Percentiles rank a stretch among this genome's conserved stretches.
phyloP scores from a whole-genome alignment of 129 eudicot genomes.

The Logfia minima region DNA sequence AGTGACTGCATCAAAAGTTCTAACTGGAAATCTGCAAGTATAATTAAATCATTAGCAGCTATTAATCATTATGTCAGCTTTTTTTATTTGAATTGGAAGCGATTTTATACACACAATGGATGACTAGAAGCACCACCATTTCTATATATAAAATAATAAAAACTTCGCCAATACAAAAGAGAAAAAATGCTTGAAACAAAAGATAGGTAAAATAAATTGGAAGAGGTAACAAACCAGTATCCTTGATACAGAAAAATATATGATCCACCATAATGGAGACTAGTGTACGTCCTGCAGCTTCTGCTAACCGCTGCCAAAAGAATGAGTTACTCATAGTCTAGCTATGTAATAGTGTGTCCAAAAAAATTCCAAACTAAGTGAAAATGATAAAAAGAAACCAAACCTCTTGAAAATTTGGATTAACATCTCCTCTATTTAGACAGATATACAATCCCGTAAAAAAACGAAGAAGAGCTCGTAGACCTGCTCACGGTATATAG shows the following conservation, averaged over 20 bases:
- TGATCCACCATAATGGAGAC: conserved; percentile 92
- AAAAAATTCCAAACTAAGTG: conserved; percentile 14
- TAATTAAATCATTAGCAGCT: conserved; percentile 28
- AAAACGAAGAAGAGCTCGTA: conserved; percentile 96
- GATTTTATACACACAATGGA: not conserved
- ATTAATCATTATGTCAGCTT: conserved; percentile 4
- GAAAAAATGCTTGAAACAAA: conserved; percentile 15
- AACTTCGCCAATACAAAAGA: not conserved
- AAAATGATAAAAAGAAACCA: conserved; percentile 15
- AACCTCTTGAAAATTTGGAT: conserved; percentile 76
- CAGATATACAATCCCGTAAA: conserved; percentile 80
- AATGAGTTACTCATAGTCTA: conserved; percentile 22
- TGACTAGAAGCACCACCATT: conserved; percentile 19
- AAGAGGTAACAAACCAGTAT: conserved; percentile 61
- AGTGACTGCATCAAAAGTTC: conserved; percentile 96
- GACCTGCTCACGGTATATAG: conserved; percentile 52
- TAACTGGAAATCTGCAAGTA: conserved; percentile 86
- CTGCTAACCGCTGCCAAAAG: conserved; percentile 71
- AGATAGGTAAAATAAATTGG: conserved; percentile 1
- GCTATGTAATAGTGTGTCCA: conserved; percentile 3
- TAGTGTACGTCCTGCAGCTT: conserved; percentile 93
- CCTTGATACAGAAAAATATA: conserved; percentile 84
- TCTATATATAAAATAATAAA: conserved; percentile 5
- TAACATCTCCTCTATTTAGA: conserved; percentile 79
- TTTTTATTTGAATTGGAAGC: conserved; percentile 1